Evolutionary conservation across 75 land plant species (phyloP).

Genomic region (Sequoia sempervirens): DNA sequence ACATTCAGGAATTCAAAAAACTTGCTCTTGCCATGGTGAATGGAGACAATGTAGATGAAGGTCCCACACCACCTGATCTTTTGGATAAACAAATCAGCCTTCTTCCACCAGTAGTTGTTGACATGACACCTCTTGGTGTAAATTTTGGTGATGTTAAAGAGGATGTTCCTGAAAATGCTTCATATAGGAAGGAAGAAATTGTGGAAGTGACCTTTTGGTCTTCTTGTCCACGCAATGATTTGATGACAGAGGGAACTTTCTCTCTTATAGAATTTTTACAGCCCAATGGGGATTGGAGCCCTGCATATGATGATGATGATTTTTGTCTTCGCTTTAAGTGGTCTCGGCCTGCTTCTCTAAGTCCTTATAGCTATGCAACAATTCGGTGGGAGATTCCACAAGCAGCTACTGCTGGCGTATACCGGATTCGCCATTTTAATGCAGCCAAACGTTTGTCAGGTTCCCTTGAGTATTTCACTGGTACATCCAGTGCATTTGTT

Average conservation of each 20-base stretch:
- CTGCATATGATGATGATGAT: constrained; percentile 82
- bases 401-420: constrained; percentile 50
- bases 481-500: constrained; percentile 70
- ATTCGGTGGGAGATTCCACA: constrained; percentile 82
- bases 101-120: constrained; percentile 66
- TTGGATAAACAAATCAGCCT: constrained; percentile 66
- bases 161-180: constrained; percentile 64
- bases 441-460: constrained; percentile 71
- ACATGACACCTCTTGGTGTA: constrained; percentile 57
- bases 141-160: constrained; percentile 66
- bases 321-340: constrained; percentile 68
- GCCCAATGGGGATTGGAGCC: constrained; percentile 36
- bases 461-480: constrained; percentile 59
- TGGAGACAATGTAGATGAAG: constrained; percentile 26
- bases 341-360: constrained; percentile 56
- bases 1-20: constrained; percentile 89
- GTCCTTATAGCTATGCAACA: constrained; percentile 62
- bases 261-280: constrained; percentile 61
- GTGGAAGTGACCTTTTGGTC: constrained; percentile 68
- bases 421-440: constrained; percentile 80
- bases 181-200: constrained; percentile 51
- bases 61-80: constrained; percentile 73
- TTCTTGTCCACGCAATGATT: constrained; percentile 85
- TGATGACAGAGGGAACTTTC: constrained; percentile 85
- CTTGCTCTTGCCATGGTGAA: constrained; percentile 59